Evolutionary conservation across 2,329 filamentous ascomycete genomes (phyloP), one percentile per base, ranked within the genome.

Genomic region (Thielaviopsis euricoi): DNA sequence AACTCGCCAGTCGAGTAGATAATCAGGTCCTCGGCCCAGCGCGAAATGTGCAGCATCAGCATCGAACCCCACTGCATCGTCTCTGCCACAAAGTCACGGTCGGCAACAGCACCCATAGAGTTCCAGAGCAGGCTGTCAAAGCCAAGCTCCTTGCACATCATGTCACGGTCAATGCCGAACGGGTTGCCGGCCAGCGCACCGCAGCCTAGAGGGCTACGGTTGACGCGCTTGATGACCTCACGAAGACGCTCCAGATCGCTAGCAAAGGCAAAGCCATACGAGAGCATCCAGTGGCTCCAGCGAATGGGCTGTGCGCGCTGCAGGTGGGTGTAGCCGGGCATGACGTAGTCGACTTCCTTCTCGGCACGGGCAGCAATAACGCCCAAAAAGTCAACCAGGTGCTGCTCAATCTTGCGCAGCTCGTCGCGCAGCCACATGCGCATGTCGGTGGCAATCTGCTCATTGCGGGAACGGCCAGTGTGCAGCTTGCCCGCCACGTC

Each of bases 381-480:
- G 65, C 80, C 75, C 48, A 95, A 73, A 63, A 95, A 79, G 57
- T 80, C 77, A 50, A 81, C 74, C 4, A 95, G 76, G 64, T 83
- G 81, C 40, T 64, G 69, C 64, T 94, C 87, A 55, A 95, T 80
- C 62, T 76, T 75, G 58, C 77, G 77, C 59, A 95, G 74, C 72
- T 86, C 78, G 62, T 90, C 83, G 50, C 88, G 79, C 62, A 95
- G 72, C 89, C 89, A 96, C 69, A 95, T 75, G 61, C 89, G 83
- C 86, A 95, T 91, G 66, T 95, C 89, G 22, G 85, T 90, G 53
- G 84, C 89, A 58, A 95, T 82, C 72, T 95, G 89, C 71, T 96
- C 89, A 67, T 95, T 95, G 64, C 89, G 80, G 69, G 85, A 90
- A 56, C 90, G 84, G 50, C 85, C 85, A 2, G 89, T 95, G 71